Evolutionary conservation across 1,284 basidiomycete genomes (phyloP).

Genomic region (Vanrija sp.): DNA sequence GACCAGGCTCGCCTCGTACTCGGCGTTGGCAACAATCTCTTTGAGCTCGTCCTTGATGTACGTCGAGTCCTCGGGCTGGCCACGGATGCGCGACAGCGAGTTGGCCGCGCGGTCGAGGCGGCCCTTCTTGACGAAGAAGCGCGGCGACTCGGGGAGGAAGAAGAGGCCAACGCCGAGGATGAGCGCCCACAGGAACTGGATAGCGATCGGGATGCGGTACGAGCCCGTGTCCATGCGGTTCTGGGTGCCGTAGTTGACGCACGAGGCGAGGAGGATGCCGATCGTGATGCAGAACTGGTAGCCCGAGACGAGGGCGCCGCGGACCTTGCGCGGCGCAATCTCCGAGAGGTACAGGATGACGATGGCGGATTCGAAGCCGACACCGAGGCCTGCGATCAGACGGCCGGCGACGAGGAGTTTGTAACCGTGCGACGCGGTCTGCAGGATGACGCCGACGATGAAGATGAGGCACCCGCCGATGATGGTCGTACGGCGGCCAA

Average conservation of each 20-base stretch:
- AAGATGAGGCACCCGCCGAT: slow-evolving; percentile 49
- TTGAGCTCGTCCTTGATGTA: slow-evolving; percentile 60
- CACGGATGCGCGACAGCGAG: slow-evolving; percentile 61
- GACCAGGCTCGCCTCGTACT: slow-evolving; percentile 57
- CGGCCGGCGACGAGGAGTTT: slow-evolving; percentile 47
- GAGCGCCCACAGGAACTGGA: slow-evolving; percentile 60
- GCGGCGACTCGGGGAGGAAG: slow-evolving; percentile 76
- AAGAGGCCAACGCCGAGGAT: slow-evolving; percentile 52
- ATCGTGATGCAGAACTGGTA: slow-evolving; percentile 84
- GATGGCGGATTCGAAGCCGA: slow-evolving; percentile 52
- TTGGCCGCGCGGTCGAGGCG: slow-evolving; percentile 60
- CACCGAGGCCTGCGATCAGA: slow-evolving; percentile 52
- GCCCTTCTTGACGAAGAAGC: slow-evolving; percentile 73
- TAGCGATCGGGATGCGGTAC: slow-evolving; percentile 73
- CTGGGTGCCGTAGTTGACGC: slow-evolving; percentile 74
- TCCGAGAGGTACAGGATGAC: slow-evolving; percentile 66
- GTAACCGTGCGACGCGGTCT: slow-evolving; percentile 44
- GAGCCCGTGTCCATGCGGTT: slow-evolving; percentile 58
- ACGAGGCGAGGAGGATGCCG: slow-evolving; percentile 69
- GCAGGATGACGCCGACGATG: slow-evolving; percentile 50
- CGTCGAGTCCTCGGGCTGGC: slow-evolving; percentile 54
- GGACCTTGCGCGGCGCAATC: slow-evolving; percentile 63
- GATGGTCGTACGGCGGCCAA: slow-evolving; percentile 48
- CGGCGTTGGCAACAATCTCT: slow-evolving; percentile 67
- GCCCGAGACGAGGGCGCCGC: slow-evolving; percentile 75